Evolutionary conservation across 208 protist species (phyloP).

Genomic region (Tritrichomonas musculus): DNA sequence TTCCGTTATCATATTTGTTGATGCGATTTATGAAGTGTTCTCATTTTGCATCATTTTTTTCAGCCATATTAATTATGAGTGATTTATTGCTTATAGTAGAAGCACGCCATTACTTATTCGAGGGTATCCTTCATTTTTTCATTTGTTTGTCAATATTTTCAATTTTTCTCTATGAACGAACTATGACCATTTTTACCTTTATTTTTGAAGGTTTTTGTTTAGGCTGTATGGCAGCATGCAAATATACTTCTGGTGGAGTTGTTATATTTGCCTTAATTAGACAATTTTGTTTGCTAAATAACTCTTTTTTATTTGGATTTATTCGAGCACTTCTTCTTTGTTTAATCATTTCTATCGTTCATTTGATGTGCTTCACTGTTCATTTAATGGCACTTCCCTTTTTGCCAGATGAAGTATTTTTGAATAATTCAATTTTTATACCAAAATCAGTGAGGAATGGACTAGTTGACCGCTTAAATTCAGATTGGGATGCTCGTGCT

Average conservation of each 20-base stretch:
- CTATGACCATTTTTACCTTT: neutral
- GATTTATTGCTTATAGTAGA: neutral
- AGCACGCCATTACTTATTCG: neutral
- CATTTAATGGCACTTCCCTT: neutral
- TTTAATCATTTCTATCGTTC: neutral
- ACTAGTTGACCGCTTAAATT: neutral
- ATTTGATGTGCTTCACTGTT: neutral
- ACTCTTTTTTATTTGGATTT: too few species aligned
- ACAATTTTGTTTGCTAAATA: neutral
- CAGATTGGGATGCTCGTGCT: neutral
- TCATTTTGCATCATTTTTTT: neutral
- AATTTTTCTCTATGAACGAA: neutral
- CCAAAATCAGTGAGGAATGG: neutral
- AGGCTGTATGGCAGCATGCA: neutral
- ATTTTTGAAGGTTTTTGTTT: neutral
- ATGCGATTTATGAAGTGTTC: neutral
- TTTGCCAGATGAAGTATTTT: too few species aligned
- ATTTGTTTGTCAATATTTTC: constrained; percentile 1
- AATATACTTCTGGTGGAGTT: neutral
- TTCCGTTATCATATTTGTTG: neutral
- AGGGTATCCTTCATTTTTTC: constrained; percentile 3
- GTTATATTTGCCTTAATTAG: neutral
- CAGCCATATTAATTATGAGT: neutral
- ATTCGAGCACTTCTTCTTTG: neutral
- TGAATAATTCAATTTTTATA: neutral